Conservation (phyloP, 768 basidiomycete genomes). For the Pleurotus cornucopiae region DNA sequence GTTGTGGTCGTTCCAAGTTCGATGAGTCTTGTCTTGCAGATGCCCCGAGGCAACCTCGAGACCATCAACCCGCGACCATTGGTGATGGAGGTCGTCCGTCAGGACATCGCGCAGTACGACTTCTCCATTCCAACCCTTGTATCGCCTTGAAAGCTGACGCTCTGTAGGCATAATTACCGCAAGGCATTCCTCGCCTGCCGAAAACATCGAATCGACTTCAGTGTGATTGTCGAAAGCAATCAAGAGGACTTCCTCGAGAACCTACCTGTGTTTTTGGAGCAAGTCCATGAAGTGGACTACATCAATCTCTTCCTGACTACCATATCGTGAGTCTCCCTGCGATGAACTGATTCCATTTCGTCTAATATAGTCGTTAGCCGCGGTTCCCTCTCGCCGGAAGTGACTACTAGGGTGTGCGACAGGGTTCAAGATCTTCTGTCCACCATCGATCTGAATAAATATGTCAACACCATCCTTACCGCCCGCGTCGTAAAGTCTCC, state of each 20-base stretch:
- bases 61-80: slow-evolving; percentile 91
- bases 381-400: slow-evolving; percentile 51
- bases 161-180: slow-evolving; percentile 63
- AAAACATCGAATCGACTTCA: slow-evolving; percentile 90
- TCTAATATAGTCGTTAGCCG: slow-evolving; percentile 37
- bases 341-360: not conserved
- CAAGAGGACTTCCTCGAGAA: slow-evolving; percentile 59
- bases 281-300: slow-evolving; percentile 86
- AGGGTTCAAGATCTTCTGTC: slow-evolving; percentile 71
- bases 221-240: slow-evolving; percentile 81
- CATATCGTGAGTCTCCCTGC: slow-evolving; percentile 56
- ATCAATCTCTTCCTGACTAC: slow-evolving; percentile 89
- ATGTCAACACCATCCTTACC: slow-evolving; percentile 88
- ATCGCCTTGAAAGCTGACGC: not conserved
- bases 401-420: slow-evolving; percentile 71
- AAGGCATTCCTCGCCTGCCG: slow-evolving; percentile 90
- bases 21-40: slow-evolving; percentile 91
- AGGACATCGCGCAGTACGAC: slow-evolving; percentile 70
- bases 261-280: slow-evolving; percentile 70
- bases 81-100: slow-evolving; percentile 79
- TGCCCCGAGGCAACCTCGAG: slow-evolving; percentile 97
- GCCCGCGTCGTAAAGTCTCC: slow-evolving; percentile 91
- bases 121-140: not conserved
- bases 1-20: slow-evolving; percentile 83
- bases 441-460: slow-evolving; percentile 64